Base-by-base conservation (phyloP, 1,139 yeast genomes). In the Kodamaea sp. region DNA sequence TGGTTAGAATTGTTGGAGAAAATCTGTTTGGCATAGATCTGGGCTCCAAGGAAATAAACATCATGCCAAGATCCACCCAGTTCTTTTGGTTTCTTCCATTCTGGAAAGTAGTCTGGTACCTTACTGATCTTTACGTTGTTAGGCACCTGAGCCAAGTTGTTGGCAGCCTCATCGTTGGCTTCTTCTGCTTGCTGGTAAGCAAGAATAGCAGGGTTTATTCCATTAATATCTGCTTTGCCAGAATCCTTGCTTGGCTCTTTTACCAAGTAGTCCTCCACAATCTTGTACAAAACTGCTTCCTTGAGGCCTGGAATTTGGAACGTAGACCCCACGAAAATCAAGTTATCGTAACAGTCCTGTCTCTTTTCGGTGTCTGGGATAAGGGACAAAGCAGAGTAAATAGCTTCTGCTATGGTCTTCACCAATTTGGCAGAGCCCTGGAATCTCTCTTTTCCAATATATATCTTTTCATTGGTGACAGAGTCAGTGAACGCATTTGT, bases 91-190 rank as follows among this genome's bases (percentile, higher is more conserved):
- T 81, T 81, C 60, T 90, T 90, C 97, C 97, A 92, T 49, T 88
- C 96, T 1, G 95, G 88, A 62, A 92, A 92, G 59, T 92, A 90
- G 33, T 90, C 97, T 0, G 97, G 95, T 55, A 79, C 74, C 50
- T 83, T 83, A 21, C 83, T 80, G 34, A 80, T 57, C 47, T 76
- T 80, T 36, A 90, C 76, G 9, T 80, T 70, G 14, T 81, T 78
- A 12, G 97, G 97, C 1, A 83, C 90, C 60, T 90, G 97, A 13
- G 55, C 55, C 29, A 64, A 61, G 26, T 56, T 61, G 5, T 59
- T 46, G 16, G 63, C 65, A 8, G 59, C 54, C 15, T 47, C 52
- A 15, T 59, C 49, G 14, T 37, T 38, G 27, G 39, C 39, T 6
- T 41, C 49, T 19, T 51, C 58, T 0, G 70, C 61, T 50, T 62